A percentile compares a stretch with the other conserved stretches of the same genome.
Conservation (phyloP, 2,329 filamentous ascomycete genomes). For the Zasmidium citrigriseum region DNA sequence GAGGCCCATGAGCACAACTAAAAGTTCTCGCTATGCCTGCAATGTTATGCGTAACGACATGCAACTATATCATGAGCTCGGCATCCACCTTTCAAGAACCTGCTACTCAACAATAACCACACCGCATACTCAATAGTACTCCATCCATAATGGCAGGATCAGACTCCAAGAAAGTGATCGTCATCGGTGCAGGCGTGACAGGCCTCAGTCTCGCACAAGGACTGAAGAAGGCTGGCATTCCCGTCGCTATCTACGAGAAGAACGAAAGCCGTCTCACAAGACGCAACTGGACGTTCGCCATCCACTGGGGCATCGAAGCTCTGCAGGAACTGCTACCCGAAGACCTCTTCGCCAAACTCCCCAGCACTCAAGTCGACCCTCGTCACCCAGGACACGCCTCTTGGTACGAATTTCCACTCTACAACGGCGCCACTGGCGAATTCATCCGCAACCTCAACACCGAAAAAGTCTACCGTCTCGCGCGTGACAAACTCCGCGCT, state of each 20-base stretch:
- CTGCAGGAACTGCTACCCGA: conserved; percentile 8
- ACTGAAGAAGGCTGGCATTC: conserved; percentile 25
- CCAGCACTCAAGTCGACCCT: conserved; percentile 9
- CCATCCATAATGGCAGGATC: no score
- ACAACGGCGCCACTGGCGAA: conserved; percentile 10
- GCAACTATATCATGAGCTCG: background rate
- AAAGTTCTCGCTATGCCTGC: background rate
- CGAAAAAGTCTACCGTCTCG: conserved; percentile 10
- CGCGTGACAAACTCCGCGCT: conserved; percentile 15
- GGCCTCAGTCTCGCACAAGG: conserved; percentile 31
- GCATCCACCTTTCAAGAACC: background rate
- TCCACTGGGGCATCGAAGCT: conserved; percentile 14
- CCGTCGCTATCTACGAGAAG: conserved; percentile 25
- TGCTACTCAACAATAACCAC: no score
- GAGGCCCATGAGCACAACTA: background rate
- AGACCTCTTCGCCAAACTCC: background rate
- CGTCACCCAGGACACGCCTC: background rate
- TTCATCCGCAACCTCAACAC: conserved; percentile 6
- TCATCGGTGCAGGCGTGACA: conserved; percentile 30
- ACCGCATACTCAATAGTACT: background rate
- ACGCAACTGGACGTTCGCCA: conserved; percentile 12
- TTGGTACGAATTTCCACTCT: conserved; percentile 9
- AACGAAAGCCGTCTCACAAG: conserved; percentile 15
- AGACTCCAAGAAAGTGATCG: conserved; percentile 20
- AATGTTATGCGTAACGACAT: background rate